Evolutionary conservation across 331 rosid species (phyloP).

Genomic region (Phaseolus coccineus): DNA sequence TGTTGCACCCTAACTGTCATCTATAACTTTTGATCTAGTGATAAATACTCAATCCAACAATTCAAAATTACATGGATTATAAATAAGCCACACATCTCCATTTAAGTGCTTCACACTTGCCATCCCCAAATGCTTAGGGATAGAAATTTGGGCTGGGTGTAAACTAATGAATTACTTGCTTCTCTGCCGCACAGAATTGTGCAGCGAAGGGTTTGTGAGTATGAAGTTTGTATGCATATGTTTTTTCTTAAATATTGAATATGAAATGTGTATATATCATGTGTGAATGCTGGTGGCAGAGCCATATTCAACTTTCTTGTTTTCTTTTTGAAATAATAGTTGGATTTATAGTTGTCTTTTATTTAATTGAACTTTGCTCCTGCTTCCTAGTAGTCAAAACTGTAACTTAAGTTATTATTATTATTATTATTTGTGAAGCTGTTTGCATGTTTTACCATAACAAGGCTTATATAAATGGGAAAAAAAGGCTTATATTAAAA

Average conservation of each 20-base stretch:
- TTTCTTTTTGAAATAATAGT: not conserved
- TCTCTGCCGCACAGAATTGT: not conserved
- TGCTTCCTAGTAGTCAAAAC: not conserved
- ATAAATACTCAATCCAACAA: too few species aligned
- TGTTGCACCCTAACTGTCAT: too few species aligned
- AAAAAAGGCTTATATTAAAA: not conserved
- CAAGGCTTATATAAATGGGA: not conserved
- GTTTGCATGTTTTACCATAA: not conserved
- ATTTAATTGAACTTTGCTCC: not conserved
- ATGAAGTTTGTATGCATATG: not conserved
- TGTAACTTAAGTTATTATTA: not conserved
- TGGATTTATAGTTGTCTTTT: not conserved
- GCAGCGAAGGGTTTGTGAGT: constrained; percentile 6
- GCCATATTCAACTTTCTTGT: not conserved
- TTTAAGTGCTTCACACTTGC: not conserved
- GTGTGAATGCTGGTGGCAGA: not conserved
- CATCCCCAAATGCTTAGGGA: not conserved
- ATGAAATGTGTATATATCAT: not conserved
- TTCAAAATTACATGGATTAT: not conserved
- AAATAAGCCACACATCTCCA: constrained; percentile 1
- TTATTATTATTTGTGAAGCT: not conserved
- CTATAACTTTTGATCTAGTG: too few species aligned
- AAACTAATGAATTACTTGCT: not conserved
- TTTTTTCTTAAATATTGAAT: not conserved
- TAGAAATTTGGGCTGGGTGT: not conserved